Evolutionary conservation across 805 yeast genomes (phyloP), one percentile per base, ranked within the genome.

Genomic region (Starmerella tilneyi): DNA sequence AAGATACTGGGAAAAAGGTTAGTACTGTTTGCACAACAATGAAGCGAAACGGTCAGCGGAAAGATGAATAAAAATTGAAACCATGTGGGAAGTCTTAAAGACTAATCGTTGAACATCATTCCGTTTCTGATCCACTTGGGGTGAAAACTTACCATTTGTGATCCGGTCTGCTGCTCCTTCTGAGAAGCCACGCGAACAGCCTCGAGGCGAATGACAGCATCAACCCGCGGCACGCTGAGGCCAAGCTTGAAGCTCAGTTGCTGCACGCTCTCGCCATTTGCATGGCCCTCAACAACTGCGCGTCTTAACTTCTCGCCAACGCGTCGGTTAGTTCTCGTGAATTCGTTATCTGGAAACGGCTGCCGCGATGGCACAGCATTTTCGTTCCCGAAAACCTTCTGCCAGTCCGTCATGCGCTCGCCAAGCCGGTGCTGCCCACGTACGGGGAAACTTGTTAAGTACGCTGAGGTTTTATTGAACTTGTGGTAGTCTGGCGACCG

Each of bases 331-430:
- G 95, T 81, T 51, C 69, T 69, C 50, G 92, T 80, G 60, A 70
- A 71, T 20, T 70, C 65, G 63, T 92, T 92, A 43, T 69, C 68
- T 19, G 94, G 94, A 64, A 92, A 89, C 15, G 98, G 98, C 49
- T 74, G 78, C 52, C 56, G 46, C 4, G 54, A 48, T 19, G 38
- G 38, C 21, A 24, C 42, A 17, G 38, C 45, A 27, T 52, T 56
- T n/a, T 46, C 33, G 15, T 38, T 43, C 30, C 47, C 27, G 41
- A 60, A 60, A 21, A 60, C 64, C 33, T 41, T 33, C n/a, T 41
- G 44, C 65, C 64, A 60, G 47, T 54, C 54, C 17, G 56, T 51
- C 34, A 43, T 34, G 31, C 45, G 40, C 30, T 40, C 33, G 43
- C 53, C 55, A 27, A 31, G 44, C 26, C 55, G 48, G 51, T 49